These are phyloP conservation scores for Monosporascus ibericus DNA, from an alignment of 2,329 filamentous ascomycete genomes.

Conservation along the genomic window DNA sequence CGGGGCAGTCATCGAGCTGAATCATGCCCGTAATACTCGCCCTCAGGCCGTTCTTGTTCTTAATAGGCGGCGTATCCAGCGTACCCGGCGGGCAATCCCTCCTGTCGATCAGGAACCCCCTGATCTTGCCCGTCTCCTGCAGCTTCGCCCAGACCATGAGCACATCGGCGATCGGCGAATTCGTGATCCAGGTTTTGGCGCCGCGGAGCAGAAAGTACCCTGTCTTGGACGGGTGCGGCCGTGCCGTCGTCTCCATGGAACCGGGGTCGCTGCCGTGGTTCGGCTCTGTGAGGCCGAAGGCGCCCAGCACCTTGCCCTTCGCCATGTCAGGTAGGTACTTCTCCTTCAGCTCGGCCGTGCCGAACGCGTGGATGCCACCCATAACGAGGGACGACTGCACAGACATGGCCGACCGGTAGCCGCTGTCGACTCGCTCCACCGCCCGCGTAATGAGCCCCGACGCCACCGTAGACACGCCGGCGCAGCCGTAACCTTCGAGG, in stretches of 20 bases:
- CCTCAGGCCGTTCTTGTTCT: constrained; percentile 90
- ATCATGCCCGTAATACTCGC: constrained; percentile 98
- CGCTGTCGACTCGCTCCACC: constrained; percentile 85
- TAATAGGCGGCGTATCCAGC: constrained; percentile 83
- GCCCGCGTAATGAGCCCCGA: constrained; percentile 86
- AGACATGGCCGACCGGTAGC: constrained; percentile 88
- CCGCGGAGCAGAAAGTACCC: constrained; percentile 76
- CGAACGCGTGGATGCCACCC: constrained; percentile 86
- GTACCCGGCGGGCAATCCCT: constrained; percentile 80
- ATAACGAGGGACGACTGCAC: constrained; percentile 91
- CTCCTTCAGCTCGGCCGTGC: constrained; percentile 81
- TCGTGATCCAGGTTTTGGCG: constrained; percentile 93
- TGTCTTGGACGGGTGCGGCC: constrained; percentile 75
- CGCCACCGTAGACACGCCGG: constrained; percentile 80
- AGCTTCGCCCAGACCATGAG: constrained; percentile 90
- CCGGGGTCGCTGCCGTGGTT: constrained; percentile 91
- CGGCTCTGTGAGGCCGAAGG: constrained; percentile 86
- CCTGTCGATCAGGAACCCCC: constrained; percentile 85
- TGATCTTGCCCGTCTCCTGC: constrained; percentile 85
- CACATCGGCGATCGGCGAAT: constrained; percentile 82
- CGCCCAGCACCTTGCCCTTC: constrained; percentile 74
- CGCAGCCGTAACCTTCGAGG: constrained; percentile 83
- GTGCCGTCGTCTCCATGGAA: constrained; percentile 84
- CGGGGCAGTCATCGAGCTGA: constrained; percentile 83
- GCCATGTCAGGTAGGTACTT: constrained; percentile 75